These are phyloP conservation scores for Houttuynia cordata DNA, from an alignment of 164 flowering plant genomes.

Conservation along the genomic window DNA sequence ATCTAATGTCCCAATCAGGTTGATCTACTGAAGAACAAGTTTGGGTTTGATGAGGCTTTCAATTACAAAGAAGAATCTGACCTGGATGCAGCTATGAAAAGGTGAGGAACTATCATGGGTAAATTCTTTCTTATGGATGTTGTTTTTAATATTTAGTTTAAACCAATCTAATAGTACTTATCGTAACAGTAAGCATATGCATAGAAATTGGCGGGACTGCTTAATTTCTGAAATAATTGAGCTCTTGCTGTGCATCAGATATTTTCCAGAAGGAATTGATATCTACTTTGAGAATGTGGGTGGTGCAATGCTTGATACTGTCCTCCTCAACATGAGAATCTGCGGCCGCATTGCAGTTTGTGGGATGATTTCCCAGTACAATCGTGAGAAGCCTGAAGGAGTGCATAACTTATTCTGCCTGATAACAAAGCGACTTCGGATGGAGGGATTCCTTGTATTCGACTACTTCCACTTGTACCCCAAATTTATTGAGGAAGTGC, in stretches of 20 bases:
- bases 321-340: conserved; percentile 21
- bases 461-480: conserved; percentile 1
- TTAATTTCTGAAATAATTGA: too few species aligned
- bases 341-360: conserved; percentile 22
- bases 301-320: conserved; percentile 24
- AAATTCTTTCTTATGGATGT: too few species aligned
- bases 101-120: conserved; percentile 3
- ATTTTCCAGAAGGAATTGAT: conserved; percentile 24
- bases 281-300: conserved; percentile 27
- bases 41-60: conserved; percentile 32
- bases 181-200: too few species aligned
- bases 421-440: background rate
- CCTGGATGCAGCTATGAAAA: conserved; percentile 18
- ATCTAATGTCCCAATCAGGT: conserved; percentile 12
- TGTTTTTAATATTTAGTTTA: too few species aligned
- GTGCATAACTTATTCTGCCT: conserved; percentile 1
- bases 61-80: conserved; percentile 29
- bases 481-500: conserved; percentile 1
- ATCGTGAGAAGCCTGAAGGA: conserved; percentile 3
- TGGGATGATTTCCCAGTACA: conserved; percentile 17
- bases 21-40: conserved; percentile 22
- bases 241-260: conserved; percentile 8
- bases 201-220: too few species aligned
- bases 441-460: conserved; percentile 2
- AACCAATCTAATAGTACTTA: too few species aligned